phyloP scores from a whole-genome alignment of 257 asterid species.

The Solanum chiquidenum region DNA sequence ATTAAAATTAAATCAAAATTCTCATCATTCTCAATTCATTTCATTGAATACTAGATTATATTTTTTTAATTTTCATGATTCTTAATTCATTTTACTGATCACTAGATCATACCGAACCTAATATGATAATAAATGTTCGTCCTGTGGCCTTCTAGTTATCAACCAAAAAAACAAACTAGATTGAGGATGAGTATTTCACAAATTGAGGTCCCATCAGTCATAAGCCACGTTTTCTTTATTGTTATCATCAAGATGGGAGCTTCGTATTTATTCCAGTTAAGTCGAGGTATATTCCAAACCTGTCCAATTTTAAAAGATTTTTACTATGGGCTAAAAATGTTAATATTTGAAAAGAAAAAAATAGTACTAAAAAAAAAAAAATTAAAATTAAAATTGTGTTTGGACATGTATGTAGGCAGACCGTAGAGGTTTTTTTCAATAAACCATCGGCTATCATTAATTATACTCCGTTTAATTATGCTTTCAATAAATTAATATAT shows the following conservation, averaged over 20 bases:
- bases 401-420: background rate
- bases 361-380: background rate
- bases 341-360: background rate
- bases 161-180: background rate
- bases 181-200: background rate
- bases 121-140: background rate
- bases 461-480: too few relatives aligned
- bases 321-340: background rate
- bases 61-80: too few relatives aligned
- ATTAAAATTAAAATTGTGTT: background rate
- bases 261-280: background rate
- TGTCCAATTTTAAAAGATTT: background rate
- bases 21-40: too few relatives aligned
- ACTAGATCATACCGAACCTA: background rate
- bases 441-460: background rate
- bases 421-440: too few relatives aligned
- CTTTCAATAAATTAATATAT: background rate
- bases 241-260: background rate
- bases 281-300: background rate
- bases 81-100: rapidly evolving
- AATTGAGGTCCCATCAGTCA: background rate
- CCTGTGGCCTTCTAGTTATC: background rate
- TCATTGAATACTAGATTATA: too few relatives aligned
- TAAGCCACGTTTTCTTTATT: background rate
- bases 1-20: too few relatives aligned